phyloP scores from a whole-genome alignment of 1,284 basidiomycete genomes.

The Ganoderma lingzhi region DNA sequence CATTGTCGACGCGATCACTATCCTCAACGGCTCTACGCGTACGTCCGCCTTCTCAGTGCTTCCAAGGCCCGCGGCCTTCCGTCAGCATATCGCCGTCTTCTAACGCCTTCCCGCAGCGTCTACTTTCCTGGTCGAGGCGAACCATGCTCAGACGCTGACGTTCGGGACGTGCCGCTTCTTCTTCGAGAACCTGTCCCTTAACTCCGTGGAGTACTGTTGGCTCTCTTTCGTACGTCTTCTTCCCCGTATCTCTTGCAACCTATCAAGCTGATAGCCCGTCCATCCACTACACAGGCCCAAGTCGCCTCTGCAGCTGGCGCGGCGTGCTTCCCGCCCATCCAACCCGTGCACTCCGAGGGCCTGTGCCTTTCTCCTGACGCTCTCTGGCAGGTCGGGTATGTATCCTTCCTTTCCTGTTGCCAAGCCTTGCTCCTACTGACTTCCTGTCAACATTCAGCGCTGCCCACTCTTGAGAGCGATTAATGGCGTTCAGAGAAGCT shows the following conservation, averaged over 20 bases:
- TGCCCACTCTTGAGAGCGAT: slow-evolving; percentile 2
- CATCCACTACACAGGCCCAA: slow-evolving; percentile 23
- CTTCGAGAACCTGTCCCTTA: slow-evolving; percentile 37
- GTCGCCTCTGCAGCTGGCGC: slow-evolving; percentile 31
- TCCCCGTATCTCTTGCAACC: background rate
- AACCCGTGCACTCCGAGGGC: slow-evolving; percentile 37
- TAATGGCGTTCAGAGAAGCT: background rate
- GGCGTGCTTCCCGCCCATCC: slow-evolving; percentile 38
- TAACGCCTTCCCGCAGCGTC: slow-evolving; percentile 26
- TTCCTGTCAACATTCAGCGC: background rate
- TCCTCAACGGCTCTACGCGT: slow-evolving; percentile 32
- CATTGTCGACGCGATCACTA: slow-evolving; percentile 34
- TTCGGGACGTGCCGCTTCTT: slow-evolving; percentile 42
- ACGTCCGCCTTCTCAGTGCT: slow-evolving; percentile 4
- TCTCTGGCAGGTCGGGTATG: slow-evolving; percentile 37
- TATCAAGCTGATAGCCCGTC: background rate
- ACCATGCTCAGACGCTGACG: slow-evolving; percentile 37
- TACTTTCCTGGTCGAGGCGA: slow-evolving; percentile 37
- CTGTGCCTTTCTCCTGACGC: slow-evolving; percentile 31
- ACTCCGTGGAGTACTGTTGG: slow-evolving; percentile 40
- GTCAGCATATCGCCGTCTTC: background rate
- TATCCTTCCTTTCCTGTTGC: background rate
- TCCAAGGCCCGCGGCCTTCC: background rate
- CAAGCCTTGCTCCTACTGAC: background rate
- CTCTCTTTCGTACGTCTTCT: slow-evolving; percentile 32